A percentile compares a stretch with the other conserved stretches of the same genome.
Conservation (phyloP, 1,139 yeast genomes). For the Taphrina flavorubra region DNA sequence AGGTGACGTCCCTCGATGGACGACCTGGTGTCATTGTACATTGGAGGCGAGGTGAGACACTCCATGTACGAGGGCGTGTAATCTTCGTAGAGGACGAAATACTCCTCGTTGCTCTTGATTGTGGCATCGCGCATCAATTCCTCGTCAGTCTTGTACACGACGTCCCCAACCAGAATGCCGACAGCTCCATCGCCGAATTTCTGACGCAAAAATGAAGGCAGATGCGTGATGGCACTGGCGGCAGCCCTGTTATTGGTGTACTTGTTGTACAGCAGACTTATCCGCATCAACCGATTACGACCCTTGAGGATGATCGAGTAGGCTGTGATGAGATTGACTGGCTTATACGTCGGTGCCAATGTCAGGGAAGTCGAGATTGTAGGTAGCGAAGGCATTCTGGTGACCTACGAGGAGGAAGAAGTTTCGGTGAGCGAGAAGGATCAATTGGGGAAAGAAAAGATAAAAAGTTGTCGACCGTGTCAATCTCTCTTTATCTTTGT, state of each 20-base stretch:
- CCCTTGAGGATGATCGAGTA: slow-evolving; percentile 35
- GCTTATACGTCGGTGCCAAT: slow-evolving; percentile 14
- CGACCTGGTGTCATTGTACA: slow-evolving; percentile 10
- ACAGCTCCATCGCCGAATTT: slow-evolving; percentile 27
- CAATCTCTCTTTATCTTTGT: too few species aligned
- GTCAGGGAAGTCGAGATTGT: slow-evolving; percentile 10
- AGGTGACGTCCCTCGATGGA: not conserved
- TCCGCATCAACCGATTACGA: slow-evolving; percentile 22
- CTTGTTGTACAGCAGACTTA: slow-evolving; percentile 28
- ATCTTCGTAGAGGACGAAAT: slow-evolving; percentile 33
- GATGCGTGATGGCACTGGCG: slow-evolving; percentile 31
- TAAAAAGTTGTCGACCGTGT: too few species aligned
- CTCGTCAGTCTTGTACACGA: slow-evolving; percentile 28
- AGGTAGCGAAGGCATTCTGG: not conserved
- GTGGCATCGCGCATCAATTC: slow-evolving; percentile 32
- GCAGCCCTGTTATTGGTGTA: slow-evolving; percentile 29
- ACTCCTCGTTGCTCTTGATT: slow-evolving; percentile 27
- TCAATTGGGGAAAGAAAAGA: too few species aligned
- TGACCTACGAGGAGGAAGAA: not conserved
- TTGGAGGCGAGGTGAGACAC: slow-evolving; percentile 24
- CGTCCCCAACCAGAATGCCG: slow-evolving; percentile 34
- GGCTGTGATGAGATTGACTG: slow-evolving; percentile 30
- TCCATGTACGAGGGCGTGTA: slow-evolving; percentile 34
- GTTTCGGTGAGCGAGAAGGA: not conserved
- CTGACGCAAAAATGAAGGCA: slow-evolving; percentile 26